phyloP scores from a whole-genome alignment of 1,139 yeast genomes.

The Suhomyces coccinellae region DNA sequence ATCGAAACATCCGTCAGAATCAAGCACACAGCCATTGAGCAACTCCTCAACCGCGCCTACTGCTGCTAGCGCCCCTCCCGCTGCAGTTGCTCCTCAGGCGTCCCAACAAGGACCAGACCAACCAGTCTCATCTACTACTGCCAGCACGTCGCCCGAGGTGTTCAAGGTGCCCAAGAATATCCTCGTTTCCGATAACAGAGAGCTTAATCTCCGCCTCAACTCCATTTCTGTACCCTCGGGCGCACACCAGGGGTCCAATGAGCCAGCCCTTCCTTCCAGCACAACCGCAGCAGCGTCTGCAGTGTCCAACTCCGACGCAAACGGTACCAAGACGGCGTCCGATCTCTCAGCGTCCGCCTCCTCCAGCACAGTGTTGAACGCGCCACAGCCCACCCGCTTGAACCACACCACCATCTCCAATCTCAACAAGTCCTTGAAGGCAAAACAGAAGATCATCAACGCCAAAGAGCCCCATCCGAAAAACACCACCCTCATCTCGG shows the following conservation, averaged over 20 bases:
- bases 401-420: conserved; percentile 37
- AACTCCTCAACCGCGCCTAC: background rate
- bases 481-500: conserved; percentile 34
- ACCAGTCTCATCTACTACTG: background rate
- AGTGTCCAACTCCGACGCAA: background rate
- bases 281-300: background rate
- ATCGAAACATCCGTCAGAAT: background rate
- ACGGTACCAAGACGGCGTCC: background rate
- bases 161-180: conserved; percentile 20
- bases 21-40: background rate
- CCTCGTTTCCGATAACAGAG: conserved; percentile 17
- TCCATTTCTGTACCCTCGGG: conserved; percentile 6
- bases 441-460: conserved; percentile 42
- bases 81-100: background rate
- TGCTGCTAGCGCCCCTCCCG: background rate
- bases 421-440: conserved; percentile 42
- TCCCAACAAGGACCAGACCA: background rate
- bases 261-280: background rate
- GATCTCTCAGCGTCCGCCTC: background rate
- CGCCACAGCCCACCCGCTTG: conserved; percentile 14
- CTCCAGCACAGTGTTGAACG: background rate
- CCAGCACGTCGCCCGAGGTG: conserved; percentile 13
- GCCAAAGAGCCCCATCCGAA: conserved; percentile 42
- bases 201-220: conserved; percentile 10
- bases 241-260: conserved; percentile 5